Evolutionary conservation across 2,329 filamentous ascomycete species (phyloP).

Genomic region (Talaromyces marneffei): DNA sequence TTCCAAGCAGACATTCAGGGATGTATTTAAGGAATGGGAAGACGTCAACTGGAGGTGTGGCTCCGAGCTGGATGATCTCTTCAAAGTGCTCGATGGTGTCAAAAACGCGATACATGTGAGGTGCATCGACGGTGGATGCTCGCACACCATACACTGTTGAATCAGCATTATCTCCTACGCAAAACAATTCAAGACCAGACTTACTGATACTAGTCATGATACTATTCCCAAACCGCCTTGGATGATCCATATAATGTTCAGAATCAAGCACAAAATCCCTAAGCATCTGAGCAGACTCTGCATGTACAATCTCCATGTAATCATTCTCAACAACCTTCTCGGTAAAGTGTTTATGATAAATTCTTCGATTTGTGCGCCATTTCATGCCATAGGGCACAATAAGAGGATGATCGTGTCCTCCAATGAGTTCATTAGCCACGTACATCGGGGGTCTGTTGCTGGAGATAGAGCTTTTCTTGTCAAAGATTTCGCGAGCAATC

Average conservation of each 20-base stretch:
- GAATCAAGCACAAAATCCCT: slow-evolving; percentile 40
- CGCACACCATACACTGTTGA: background rate
- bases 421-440: slow-evolving; percentile 41
- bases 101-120: background rate
- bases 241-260: slow-evolving; percentile 43
- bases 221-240: slow-evolving; percentile 47
- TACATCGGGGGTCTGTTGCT: slow-evolving; percentile 37
- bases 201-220: slow-evolving; percentile 35
- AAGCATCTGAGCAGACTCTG: slow-evolving; percentile 46
- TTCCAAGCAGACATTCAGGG: slow-evolving; percentile 37
- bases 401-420: slow-evolving; percentile 44
- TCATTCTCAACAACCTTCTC: slow-evolving; percentile 42
- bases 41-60: slow-evolving; percentile 45
- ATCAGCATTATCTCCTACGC: too few relatives aligned
- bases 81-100: background rate
- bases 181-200: background rate
- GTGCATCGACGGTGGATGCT: background rate
- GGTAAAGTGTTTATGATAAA: slow-evolving; percentile 43
- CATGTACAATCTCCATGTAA: slow-evolving; percentile 41
- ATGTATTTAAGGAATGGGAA: slow-evolving; percentile 41
- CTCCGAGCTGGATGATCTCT: slow-evolving; percentile 24
- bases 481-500: slow-evolving; percentile 40
- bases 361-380: slow-evolving; percentile 45
- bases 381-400: slow-evolving; percentile 43
- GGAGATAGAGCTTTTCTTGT: slow-evolving; percentile 43